Percentiles rank a stretch among this genome's conserved stretches.
Evolutionary conservation across 2,329 filamentous ascomycete genomes (phyloP).

Genomic region (Thielaviopsis ethacetica): DNA sequence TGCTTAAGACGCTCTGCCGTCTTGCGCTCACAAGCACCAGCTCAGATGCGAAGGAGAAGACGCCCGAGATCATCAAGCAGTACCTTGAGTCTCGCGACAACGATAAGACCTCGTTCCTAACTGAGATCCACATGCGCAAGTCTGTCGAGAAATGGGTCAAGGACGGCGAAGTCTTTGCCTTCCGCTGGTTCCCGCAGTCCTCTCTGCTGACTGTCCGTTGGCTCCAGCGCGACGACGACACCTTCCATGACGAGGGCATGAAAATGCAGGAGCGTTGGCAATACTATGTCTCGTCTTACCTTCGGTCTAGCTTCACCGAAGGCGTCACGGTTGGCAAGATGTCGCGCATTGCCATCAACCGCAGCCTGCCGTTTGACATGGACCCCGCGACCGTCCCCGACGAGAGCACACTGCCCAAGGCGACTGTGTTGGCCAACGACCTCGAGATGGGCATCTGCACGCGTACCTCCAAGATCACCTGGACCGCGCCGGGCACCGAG

Average conservation of each 20-base stretch:
- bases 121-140: slow-evolving; percentile 79
- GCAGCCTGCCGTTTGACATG: slow-evolving; percentile 50
- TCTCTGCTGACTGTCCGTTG: slow-evolving; percentile 37
- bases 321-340: slow-evolving; percentile 50
- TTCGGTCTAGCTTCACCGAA: slow-evolving; percentile 76
- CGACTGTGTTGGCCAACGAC: slow-evolving; percentile 47
- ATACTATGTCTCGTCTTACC: slow-evolving; percentile 88
- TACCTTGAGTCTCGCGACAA: slow-evolving; percentile 70
- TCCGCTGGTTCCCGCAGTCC: slow-evolving; percentile 41
- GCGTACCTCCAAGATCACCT: slow-evolving; percentile 66
- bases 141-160: slow-evolving; percentile 86
- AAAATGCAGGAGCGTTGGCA: slow-evolving; percentile 74
- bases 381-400: slow-evolving; percentile 31
- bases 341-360: slow-evolving; percentile 51
- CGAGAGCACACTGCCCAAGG: slow-evolving; percentile 44
- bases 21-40: slow-evolving; percentile 72
- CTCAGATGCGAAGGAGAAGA: slow-evolving; percentile 82
- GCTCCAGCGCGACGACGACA: slow-evolving; percentile 50
- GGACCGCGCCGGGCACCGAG: slow-evolving; percentile 52
- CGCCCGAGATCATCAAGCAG: slow-evolving; percentile 71
- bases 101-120: slow-evolving; percentile 75
- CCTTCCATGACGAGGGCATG: slow-evolving; percentile 81
- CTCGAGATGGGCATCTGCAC: slow-evolving; percentile 59
- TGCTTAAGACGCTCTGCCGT: slow-evolving; percentile 65
- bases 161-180: slow-evolving; percentile 79